Evolutionary conservation across 331 rosid species (phyloP), one percentile per base, ranked within the genome.

Genomic region (Pyracantha coccinea): DNA sequence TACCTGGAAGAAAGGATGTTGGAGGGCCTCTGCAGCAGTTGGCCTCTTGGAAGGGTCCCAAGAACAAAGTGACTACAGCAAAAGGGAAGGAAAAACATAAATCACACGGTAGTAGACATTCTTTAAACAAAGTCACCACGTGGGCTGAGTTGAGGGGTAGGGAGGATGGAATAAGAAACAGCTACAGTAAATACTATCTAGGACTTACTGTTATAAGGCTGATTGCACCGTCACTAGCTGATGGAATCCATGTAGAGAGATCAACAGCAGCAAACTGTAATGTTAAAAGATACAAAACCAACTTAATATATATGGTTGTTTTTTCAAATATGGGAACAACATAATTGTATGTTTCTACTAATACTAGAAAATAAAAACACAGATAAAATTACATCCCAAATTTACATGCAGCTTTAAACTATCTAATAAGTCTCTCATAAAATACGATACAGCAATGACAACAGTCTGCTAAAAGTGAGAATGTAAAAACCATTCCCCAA

Each of bases 1-100:
- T 35, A 89, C 99, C 93, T 94, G 96, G 69, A 94, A 94, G 92
- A 94, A 94, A 77, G 97, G 97, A 84, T 94, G 97, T 63, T 92
- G 99, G 73, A 94, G 99, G 75, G 92, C 97, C 87, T 85, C 99
- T 23, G 79, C 77, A 78, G 99, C 97, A 12, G 97, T 74, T 54
- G 99, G 99, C 87, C 99, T 94, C 86, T 84, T 92, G 78, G 83
- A 79, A 17, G 99, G 99, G 83, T 94, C 99, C 99, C 97, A 94
- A 10, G 96, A 90, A 81, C 97, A 92, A 75, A 94, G 99, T 38
- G 93, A 87, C 99, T 94, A 55, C 57, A 86, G 13, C 38, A 24
- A 14, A 50, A n/a, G 38, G 20, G 11, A 69, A 44, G 7, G 62
- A 15, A 47, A 69, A n/a, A 16, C 50, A 10, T 4, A 12, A 33